Percentiles rank a stretch among this genome's conserved stretches.
Evolutionary conservation across 208 protist species (phyloP).

Genomic region (Crithidia fasciculata): DNA sequence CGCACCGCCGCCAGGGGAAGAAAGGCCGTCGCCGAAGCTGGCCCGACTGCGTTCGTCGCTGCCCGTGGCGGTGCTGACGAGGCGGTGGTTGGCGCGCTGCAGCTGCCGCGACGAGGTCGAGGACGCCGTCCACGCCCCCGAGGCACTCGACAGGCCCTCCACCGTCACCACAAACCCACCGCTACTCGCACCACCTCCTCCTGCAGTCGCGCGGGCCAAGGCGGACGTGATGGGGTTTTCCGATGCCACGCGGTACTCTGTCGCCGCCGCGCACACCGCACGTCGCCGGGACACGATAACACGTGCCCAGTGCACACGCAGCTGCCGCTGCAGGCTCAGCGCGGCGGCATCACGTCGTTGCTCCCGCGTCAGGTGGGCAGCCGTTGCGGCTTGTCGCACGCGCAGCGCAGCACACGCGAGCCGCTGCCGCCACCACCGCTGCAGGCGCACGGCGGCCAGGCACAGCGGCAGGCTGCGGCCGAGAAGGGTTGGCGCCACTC

Average conservation of each 20-base stretch:
- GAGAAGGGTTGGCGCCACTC: constrained; percentile 17
- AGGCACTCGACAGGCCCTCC: neutral
- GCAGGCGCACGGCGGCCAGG: constrained; percentile 41
- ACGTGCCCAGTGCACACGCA: constrained; percentile 34
- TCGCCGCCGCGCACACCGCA: constrained; percentile 9
- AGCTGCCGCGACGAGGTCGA: constrained; percentile 8
- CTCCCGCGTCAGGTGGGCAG: constrained; percentile 3
- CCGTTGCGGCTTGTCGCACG: neutral
- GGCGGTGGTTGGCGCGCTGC: neutral
- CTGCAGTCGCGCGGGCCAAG: neutral
- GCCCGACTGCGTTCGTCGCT: constrained; percentile 10
- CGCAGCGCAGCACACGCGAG: constrained; percentile 7
- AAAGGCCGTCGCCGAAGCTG: constrained; percentile 5
- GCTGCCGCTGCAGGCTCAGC: constrained; percentile 40
- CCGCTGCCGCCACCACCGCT: constrained; percentile 48
- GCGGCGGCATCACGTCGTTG: constrained; percentile 31
- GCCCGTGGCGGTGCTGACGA: neutral
- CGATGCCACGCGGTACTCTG: constrained; percentile 31
- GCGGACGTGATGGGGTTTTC: neutral
- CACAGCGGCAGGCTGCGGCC: constrained; percentile 39
- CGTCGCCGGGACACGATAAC: neutral
- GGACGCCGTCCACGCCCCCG: neutral
- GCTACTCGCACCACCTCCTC: neutral
- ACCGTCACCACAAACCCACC: neutral
- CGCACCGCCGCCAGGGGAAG: neutral